Evolutionary conservation across 2,329 filamentous ascomycete genomes (phyloP), one percentile per base, ranked within the genome.

Genomic region (Venturia carpophila): DNA sequence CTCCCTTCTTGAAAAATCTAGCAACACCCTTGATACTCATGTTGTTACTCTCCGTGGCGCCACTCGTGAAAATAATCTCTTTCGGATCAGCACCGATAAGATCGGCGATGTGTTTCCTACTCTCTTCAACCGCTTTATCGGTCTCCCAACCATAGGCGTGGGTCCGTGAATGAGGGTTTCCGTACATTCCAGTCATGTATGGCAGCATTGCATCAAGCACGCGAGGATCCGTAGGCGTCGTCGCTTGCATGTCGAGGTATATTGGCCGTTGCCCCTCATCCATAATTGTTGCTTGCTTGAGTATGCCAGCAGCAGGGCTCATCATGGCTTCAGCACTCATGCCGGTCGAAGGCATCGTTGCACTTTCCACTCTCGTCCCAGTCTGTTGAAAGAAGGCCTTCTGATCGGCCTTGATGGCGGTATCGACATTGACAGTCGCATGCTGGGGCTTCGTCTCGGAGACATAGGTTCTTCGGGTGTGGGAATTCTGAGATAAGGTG

Each of bases 11-110:
- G 75, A 97, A 97, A 79, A 99, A 99, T 68, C 93, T 85, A 24
- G 94, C 92, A 10, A 99, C 93, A 68, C 94, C 94, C 80, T 99
- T 99, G 80, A 99, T 91, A 77, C 92, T 96, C 94, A 99, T 99
- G 73, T 99, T 99, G 79, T 99, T 99, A 75, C 92, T 97, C 80
- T 99, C 94, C 0, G 94, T 99, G 19, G 94, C 94, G 65, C 94
- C 94, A 72, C 92, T 97, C 7, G 94, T 99, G 79, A 99, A 97
- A 71, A 99, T 95, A 69, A 99, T 97, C 75, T 99, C 94, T 78
- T 99, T 99, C 6, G 94, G 82, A 75, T 99, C 92, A 37, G 94
- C 94, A 34, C 93, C 93, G 69, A 99, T 94, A 65, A 99, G 83
- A 47, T 83, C 83, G 3, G 94, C 94, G 69, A 97, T 83, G 73